These are phyloP conservation scores for Aspergillus tanneri DNA, from an alignment of 2,329 filamentous ascomycete species.

Conservation along the genomic window DNA sequence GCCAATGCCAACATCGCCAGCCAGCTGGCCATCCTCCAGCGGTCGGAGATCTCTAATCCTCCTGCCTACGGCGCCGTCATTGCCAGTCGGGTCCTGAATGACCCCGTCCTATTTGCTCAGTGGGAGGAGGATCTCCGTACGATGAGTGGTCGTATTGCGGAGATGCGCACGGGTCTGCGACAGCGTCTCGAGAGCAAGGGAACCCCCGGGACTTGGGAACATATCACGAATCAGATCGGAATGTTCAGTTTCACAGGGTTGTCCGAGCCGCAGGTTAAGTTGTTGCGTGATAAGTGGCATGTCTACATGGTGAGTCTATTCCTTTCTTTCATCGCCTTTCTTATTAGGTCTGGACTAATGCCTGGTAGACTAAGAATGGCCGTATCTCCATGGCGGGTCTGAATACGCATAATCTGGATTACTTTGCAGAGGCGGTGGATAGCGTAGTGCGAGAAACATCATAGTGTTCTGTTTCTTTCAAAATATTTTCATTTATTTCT, in stretches of 20 bases:
- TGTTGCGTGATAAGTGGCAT: conserved; percentile 50
- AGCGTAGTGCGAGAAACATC: conserved; percentile 63
- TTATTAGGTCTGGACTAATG: conserved; percentile 1
- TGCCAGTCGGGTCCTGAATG: conserved; percentile 79
- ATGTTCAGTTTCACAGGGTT: conserved; percentile 87
- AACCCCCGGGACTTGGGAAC: conserved; percentile 90
- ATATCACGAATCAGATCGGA: conserved; percentile 98
- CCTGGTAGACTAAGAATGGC: conserved; percentile 77
- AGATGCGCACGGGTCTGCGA: conserved; percentile 79
- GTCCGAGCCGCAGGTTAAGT: conserved; percentile 48
- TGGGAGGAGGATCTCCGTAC: conserved; percentile 90
- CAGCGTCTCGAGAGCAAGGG: conserved; percentile 77
- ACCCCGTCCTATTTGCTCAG: conserved; percentile 74
- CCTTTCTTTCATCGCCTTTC: background rate
- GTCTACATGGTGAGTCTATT: conserved; percentile 47
- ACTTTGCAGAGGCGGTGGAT: conserved; percentile 86
- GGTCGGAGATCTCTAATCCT: conserved; percentile 96
- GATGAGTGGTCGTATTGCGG: conserved; percentile 93
- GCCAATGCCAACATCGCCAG: conserved; percentile 68
- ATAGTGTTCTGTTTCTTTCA: conserved; percentile 17
- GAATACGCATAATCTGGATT: conserved; percentile 87
- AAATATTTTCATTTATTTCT: conserved; percentile 2
- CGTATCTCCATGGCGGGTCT: conserved; percentile 98
- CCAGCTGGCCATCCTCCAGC: conserved; percentile 90
- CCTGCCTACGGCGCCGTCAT: conserved; percentile 92